Evolutionary conservation across 2,329 filamentous ascomycete species (phyloP), one percentile per base, ranked within the genome.

Genomic region (Xylariales sp.): DNA sequence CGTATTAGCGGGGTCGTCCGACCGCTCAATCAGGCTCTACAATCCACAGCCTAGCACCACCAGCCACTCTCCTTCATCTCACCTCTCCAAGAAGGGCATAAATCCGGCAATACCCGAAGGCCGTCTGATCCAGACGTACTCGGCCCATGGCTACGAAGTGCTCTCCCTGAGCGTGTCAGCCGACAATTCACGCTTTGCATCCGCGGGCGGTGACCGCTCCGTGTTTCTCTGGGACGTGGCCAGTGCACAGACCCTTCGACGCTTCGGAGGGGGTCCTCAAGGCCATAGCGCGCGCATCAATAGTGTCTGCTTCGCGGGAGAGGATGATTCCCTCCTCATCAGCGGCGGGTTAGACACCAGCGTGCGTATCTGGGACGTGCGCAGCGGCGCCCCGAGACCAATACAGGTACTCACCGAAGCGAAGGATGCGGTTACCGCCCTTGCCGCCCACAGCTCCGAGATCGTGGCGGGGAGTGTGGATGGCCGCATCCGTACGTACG

Each of bases 161-260:
- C 90, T 97, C 68, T 92, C 93, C 72, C 85, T 99, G 46, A 85
- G 87, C 60, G 91, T 97, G 57, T 83, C 88, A 7, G 77, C 83
- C 30, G 91, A 93, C 81, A 99, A 99, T 80, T 87, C 93, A 72
- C 89, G 89, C 50, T 97, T 99, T 79, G 91, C 90, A 9, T 94
- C 91, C n/a, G 88, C 89, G 1, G 96, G 96, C 72, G 96, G 96
- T 67, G 96, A 99, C 82, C 92, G 95, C 74, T 86, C 88, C 69
- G 93, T 97, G 0, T 97, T 97, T 77, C 85, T 97, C 5, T 98
- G 96, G 96, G 96, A 99, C 80, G 96, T 98, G 0, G 85, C 91
- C 54, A 91, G 90, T 2, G 93, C 92, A 18, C 85, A 88, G 73
- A 97, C 95, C 3, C 82, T 92, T 32, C 87, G 93, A 28, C 87